phyloP scores from a whole-genome alignment of 306 rosid species.

The Cucurbita pepo region DNA sequence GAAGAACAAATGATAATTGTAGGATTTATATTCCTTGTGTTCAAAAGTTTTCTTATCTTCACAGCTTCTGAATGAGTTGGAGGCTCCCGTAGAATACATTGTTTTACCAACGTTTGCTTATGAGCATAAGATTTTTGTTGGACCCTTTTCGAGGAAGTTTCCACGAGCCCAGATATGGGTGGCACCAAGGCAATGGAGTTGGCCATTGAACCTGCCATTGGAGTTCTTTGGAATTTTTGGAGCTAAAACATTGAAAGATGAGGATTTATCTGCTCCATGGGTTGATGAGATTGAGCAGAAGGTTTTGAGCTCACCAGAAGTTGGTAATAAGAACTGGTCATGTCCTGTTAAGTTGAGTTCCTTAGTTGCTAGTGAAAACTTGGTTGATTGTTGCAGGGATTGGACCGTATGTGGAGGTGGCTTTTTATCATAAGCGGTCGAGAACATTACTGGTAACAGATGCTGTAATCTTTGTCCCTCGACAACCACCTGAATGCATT shows the following conservation, averaged over 20 bases:
- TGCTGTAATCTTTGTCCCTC: slow-evolving; percentile 86
- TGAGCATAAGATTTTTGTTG: slow-evolving; percentile 88
- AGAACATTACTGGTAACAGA: slow-evolving; percentile 76
- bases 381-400: slow-evolving; percentile 50
- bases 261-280: slow-evolving; percentile 67
- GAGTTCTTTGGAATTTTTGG: slow-evolving; percentile 82
- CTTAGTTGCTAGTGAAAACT: slow-evolving; percentile 1
- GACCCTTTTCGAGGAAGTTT: slow-evolving; percentile 88
- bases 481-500: slow-evolving; percentile 81
- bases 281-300: slow-evolving; percentile 74
- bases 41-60: slow-evolving; percentile 10
- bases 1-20: background rate
- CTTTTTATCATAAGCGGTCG: slow-evolving; percentile 83
- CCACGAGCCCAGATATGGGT: slow-evolving; percentile 88
- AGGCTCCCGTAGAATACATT: slow-evolving; percentile 75
- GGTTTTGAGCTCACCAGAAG: slow-evolving; percentile 92
- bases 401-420: slow-evolving; percentile 93
- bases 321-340: slow-evolving; percentile 37
- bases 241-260: slow-evolving; percentile 55
- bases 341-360: background rate
- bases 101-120: slow-evolving; percentile 90
- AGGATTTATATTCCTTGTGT: background rate
- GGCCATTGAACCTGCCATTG: slow-evolving; percentile 91
- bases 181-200: slow-evolving; percentile 99
- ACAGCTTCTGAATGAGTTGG: slow-evolving; percentile 79